phyloP scores from a whole-genome alignment of 177 flowering plant species.

The Vitis hybrid region DNA sequence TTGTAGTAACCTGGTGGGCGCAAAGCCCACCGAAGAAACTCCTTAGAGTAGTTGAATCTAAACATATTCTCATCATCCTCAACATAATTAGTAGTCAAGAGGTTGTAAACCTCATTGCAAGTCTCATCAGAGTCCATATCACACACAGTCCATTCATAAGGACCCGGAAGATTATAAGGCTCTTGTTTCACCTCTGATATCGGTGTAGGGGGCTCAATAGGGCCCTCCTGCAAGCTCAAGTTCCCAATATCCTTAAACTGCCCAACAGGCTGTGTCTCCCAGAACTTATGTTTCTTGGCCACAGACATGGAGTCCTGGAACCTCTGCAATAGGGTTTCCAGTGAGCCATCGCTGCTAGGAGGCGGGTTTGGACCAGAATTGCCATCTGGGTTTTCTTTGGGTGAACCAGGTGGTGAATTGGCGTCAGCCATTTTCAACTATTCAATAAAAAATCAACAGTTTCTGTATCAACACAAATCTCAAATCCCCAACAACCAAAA shows the following conservation, averaged over 20 bases:
- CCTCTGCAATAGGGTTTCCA: slow-evolving; percentile 30
- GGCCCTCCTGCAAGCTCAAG: slow-evolving; percentile 29
- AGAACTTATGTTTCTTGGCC: slow-evolving; percentile 29
- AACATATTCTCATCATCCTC: slow-evolving; percentile 39
- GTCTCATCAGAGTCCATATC: slow-evolving; percentile 28
- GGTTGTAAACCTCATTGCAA: slow-evolving; percentile 32
- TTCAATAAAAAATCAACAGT: not conserved
- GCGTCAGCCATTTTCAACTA: slow-evolving; percentile 30
- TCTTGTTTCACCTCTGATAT: slow-evolving; percentile 35
- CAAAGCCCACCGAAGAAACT: slow-evolving; percentile 34
- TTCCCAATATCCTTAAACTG: slow-evolving; percentile 37
- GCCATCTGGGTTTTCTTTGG: slow-evolving; percentile 23
- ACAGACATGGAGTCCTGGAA: slow-evolving; percentile 36
- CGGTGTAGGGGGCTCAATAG: slow-evolving; percentile 27
- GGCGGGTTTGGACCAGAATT: slow-evolving; percentile 17
- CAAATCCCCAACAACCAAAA: not conserved
- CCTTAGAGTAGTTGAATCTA: slow-evolving; percentile 33
- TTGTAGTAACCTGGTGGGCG: slow-evolving; percentile 32
- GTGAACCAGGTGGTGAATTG: slow-evolving; percentile 28
- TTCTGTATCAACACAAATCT: not conserved
- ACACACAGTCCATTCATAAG: slow-evolving; percentile 33
- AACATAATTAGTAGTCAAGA: slow-evolving; percentile 31
- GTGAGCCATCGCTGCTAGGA: slow-evolving; percentile 18
- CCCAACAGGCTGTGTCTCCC: slow-evolving; percentile 43
- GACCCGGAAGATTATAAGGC: slow-evolving; percentile 30